A percentile compares a stretch with the other conserved stretches of the same genome.
Conservation (phyloP, 148 eudicot species). For the Camellia japonica region DNA sequence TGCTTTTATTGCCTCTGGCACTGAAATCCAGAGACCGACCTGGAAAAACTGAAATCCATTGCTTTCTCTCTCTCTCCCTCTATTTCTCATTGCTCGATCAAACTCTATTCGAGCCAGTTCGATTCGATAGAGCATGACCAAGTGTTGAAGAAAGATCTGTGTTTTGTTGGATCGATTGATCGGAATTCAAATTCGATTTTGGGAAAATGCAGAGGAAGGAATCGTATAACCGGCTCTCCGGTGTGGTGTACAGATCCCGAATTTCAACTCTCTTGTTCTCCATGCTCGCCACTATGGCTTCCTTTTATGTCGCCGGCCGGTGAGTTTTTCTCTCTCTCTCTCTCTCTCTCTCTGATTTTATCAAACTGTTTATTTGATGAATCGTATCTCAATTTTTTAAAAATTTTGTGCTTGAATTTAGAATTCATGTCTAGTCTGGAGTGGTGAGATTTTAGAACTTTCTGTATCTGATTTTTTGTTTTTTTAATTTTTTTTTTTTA, state of each 20-base stretch:
- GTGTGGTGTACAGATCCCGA: constrained; percentile 44
- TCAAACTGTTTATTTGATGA: background rate
- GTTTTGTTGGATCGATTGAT: background rate
- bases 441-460: background rate
- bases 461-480: background rate
- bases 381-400: background rate
- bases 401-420: background rate
- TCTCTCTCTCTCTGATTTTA: no score
- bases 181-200: background rate
- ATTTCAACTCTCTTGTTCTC: constrained; percentile 58
- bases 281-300: constrained; percentile 63
- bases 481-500: no score
- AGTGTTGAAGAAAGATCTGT: background rate
- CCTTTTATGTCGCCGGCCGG: constrained; percentile 83
- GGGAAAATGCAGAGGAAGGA: constrained; percentile 48
- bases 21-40: background rate
- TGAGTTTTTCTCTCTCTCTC: constrained; percentile 13
- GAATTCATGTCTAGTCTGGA: no score
- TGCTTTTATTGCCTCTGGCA: background rate
- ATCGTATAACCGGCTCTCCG: constrained; percentile 40
- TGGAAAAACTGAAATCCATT: no score
- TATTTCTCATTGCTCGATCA: background rate
- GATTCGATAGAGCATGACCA: background rate
- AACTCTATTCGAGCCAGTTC: background rate
- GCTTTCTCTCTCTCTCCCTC: background rate